Evolutionary conservation across 1,139 yeast genomes (phyloP).

Genomic region (Blastobotrys malaysiensis): DNA sequence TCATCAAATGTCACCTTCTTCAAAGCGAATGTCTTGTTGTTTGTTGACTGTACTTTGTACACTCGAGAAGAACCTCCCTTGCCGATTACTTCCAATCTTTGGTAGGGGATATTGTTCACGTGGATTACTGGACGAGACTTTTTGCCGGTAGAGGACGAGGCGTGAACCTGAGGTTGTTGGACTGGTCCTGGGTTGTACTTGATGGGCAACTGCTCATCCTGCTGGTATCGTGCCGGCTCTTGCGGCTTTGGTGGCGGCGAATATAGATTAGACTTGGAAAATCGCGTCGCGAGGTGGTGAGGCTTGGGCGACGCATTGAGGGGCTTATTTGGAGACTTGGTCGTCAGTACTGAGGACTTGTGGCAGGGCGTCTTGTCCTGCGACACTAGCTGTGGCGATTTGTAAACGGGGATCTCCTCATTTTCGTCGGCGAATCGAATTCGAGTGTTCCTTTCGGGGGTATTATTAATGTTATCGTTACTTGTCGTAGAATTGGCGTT

Average conservation of each 20-base stretch:
- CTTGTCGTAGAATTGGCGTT: slow-evolving; percentile 2
- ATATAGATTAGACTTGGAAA: not conserved
- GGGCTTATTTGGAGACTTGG: not conserved
- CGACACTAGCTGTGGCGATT: not conserved
- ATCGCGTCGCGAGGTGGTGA: not conserved
- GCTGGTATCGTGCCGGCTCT: slow-evolving; percentile 6
- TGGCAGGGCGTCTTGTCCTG: not conserved
- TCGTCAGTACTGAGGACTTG: not conserved
- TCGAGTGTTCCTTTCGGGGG: slow-evolving; percentile 10
- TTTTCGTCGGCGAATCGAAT: slow-evolving; percentile 19
- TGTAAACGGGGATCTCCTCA: slow-evolving; percentile 15
- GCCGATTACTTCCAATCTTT: slow-evolving; percentile 73
- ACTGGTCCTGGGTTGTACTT: not conserved
- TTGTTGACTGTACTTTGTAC: slow-evolving; percentile 63
- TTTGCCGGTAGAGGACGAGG: slow-evolving; percentile 19
- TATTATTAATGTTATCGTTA: slow-evolving; percentile 1
- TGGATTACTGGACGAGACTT: slow-evolving; percentile 2
- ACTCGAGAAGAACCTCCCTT: slow-evolving; percentile 94
- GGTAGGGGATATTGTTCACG: slow-evolving; percentile 62
- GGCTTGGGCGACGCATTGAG: not conserved
- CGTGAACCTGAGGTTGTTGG: not conserved
- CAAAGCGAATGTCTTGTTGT: slow-evolving; percentile 60
- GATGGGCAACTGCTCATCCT: not conserved
- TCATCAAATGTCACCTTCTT: slow-evolving; percentile 71
- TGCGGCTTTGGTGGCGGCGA: slow-evolving; percentile 14